Base-by-base conservation (phyloP, 2,329 filamentous ascomycete genomes). In the Hyphodiscus sp. region DNA sequence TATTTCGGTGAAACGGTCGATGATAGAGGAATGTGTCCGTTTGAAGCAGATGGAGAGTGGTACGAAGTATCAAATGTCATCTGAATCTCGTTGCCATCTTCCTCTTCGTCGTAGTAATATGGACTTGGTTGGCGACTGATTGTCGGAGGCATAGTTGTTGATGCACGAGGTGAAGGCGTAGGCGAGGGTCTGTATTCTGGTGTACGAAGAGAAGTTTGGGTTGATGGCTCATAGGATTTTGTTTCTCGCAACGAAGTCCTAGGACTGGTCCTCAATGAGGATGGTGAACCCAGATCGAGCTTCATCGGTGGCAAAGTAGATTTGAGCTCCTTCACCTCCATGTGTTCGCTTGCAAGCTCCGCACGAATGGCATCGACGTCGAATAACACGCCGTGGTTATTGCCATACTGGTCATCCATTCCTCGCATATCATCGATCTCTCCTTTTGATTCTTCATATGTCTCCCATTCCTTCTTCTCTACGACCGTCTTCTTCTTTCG, bases 301-400 rank as follows among this genome's bases (percentile, higher is more conserved):
- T 90, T 94, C 80, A 96, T 95, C 0, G 91, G 89, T 45, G 92
- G 91, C 20, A 96, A 74, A 1, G 91, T 96, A 48, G 87, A 91
- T 70, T 94, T 81, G 55, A 96, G 81, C 71, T 97, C 89, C 66
- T 83, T 86, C 59, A 95, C 83, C 68, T 81, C 76, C 46, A 84
- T 70, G 63, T 63, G 61, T 44, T 70, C 64, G 44, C 56, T 67
- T 41, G 89, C 89, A 33, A 99, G 75, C 64, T 95, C 89, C 10
- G 89, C 85, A 47, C 89, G 81, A 60, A 99, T 97, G 13, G 94
- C 94, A 64, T 99, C 94, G 46, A 99, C 83, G 65, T 99, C 94
- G 65, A 99, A 99, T 45, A 99, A 77, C 9, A 97, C 86, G 15
- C 67, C 63, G 29, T 67, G 59, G 19, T 69, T 68, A 41, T 65